Conservation (phyloP, 371 early-diverging fungal species). For the Rhizopus sp. region DNA sequence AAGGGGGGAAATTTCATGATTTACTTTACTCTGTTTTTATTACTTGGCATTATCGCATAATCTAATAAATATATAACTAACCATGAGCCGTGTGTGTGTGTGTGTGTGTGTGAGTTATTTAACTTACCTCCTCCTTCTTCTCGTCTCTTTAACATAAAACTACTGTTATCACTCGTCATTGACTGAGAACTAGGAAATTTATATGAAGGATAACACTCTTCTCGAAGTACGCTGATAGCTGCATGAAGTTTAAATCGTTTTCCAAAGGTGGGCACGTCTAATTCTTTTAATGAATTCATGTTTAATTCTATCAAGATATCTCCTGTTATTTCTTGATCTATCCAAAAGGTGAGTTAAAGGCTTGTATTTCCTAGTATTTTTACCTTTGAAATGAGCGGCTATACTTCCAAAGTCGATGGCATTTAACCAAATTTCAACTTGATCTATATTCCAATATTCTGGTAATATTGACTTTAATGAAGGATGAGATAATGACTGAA, state of each 20-base stretch:
- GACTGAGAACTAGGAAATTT: background rate
- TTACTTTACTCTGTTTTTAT: too few relatives aligned
- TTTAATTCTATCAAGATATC: constrained; percentile 65
- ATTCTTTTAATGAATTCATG: constrained; percentile 67
- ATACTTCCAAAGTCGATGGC: constrained; percentile 58
- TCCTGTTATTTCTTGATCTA: constrained; percentile 73
- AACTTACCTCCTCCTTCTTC: constrained; percentile 1
- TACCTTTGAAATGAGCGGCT: constrained; percentile 60
- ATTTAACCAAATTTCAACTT: constrained; percentile 64
- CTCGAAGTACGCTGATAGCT: constrained; percentile 56
- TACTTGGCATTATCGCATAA: too few relatives aligned
- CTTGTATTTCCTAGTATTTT: constrained; percentile 1
- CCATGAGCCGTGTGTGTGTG: too few relatives aligned
- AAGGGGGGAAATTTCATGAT: too few relatives aligned
- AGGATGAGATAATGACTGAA: constrained; percentile 19
- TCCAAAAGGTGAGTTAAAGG: background rate
- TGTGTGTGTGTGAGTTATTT: too few relatives aligned
- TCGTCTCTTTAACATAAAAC: background rate
- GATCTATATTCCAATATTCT: constrained; percentile 58
- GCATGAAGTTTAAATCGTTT: constrained; percentile 69
- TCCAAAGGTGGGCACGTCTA: constrained; percentile 68
- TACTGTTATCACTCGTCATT: too few relatives aligned
- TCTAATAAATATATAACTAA: too few relatives aligned
- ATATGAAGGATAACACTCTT: constrained; percentile 18
- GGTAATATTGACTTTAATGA: constrained; percentile 17